Conservation (phyloP, 805 yeast species). For the Pichia phayaonensis region DNA sequence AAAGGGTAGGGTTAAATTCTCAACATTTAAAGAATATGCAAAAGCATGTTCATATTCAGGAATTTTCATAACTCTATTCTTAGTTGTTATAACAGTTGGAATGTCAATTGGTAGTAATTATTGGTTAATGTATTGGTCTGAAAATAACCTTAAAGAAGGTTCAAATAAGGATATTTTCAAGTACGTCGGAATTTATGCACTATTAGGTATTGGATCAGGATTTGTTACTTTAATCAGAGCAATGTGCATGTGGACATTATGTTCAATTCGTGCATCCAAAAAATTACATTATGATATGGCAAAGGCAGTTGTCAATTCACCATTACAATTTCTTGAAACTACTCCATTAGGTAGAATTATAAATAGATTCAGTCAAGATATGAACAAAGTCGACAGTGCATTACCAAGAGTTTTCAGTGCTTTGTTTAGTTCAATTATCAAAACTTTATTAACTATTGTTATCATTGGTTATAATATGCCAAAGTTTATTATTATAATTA, state of each 20-base stretch:
- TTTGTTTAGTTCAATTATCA: slow-evolving; percentile 37
- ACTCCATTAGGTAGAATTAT: slow-evolving; percentile 62
- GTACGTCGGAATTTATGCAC: slow-evolving; percentile 48
- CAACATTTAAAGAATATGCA: slow-evolving; percentile 46
- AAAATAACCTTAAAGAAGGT: slow-evolving; percentile 37
- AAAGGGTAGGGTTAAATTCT: slow-evolving; percentile 50
- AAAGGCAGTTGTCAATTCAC: slow-evolving; percentile 43
- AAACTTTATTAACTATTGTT: slow-evolving; percentile 40
- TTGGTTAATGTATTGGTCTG: slow-evolving; percentile 69
- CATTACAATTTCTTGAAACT: slow-evolving; percentile 62
- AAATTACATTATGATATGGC: slow-evolving; percentile 53
- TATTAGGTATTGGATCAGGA: slow-evolving; percentile 47
- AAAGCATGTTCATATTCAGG: slow-evolving; percentile 52
- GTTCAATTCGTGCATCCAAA: slow-evolving; percentile 51
- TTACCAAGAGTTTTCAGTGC: slow-evolving; percentile 48
- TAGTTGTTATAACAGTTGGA: slow-evolving; percentile 26
- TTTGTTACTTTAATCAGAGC: slow-evolving; percentile 39
- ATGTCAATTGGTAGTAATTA: slow-evolving; percentile 39
- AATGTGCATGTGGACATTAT: slow-evolving; percentile 39
- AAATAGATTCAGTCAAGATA: slow-evolving; percentile 59
- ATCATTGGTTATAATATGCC: slow-evolving; percentile 53
- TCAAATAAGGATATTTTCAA: slow-evolving; percentile 35
- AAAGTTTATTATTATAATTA: slow-evolving; percentile 39
- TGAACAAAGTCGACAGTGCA: slow-evolving; percentile 46
- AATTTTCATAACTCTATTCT: slow-evolving; percentile 31